These are phyloP conservation scores for Picochlorum costavermella DNA, from an alignment of 139 green algal genomes.

Conservation along the genomic window DNA sequence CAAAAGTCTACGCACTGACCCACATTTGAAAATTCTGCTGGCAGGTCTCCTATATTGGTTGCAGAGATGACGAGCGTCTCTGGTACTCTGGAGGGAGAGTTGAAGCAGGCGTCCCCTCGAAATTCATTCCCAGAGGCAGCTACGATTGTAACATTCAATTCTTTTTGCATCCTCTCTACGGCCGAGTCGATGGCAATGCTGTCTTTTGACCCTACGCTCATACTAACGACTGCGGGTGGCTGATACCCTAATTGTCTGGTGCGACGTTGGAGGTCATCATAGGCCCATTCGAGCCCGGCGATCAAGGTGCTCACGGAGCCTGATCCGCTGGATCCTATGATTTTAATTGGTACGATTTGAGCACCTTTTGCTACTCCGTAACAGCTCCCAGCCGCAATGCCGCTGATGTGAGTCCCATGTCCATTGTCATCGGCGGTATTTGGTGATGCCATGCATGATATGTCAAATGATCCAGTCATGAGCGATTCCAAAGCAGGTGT, in stretches of 20 bases:
- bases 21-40: slow-evolving; percentile 53
- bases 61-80: slow-evolving; percentile 45
- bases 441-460: neutral
- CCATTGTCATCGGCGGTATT: slow-evolving; percentile 38
- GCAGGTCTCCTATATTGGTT: slow-evolving; percentile 17
- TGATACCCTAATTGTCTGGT: neutral
- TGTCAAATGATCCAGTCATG: neutral
- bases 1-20: slow-evolving; percentile 59
- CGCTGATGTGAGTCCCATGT: slow-evolving; percentile 58
- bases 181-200: slow-evolving; percentile 46
- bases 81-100: slow-evolving; percentile 32
- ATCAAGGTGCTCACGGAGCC: slow-evolving; percentile 49
- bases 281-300: slow-evolving; percentile 41
- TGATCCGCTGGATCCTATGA: slow-evolving; percentile 28
- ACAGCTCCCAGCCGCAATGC: slow-evolving; percentile 36
- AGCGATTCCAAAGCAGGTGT: neutral
- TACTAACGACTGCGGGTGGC: slow-evolving; percentile 41
- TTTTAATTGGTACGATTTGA: slow-evolving; percentile 31
- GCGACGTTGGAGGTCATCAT: slow-evolving; percentile 14
- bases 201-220: slow-evolving; percentile 46
- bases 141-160: slow-evolving; percentile 35
- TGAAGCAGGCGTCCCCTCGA: slow-evolving; percentile 43
- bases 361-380: slow-evolving; percentile 59
- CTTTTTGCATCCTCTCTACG: slow-evolving; percentile 7
- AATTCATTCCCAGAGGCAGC: slow-evolving; percentile 42